Evolutionary conservation across 257 asterid genomes (phyloP).

Genomic region (Catharanthus roseus): DNA sequence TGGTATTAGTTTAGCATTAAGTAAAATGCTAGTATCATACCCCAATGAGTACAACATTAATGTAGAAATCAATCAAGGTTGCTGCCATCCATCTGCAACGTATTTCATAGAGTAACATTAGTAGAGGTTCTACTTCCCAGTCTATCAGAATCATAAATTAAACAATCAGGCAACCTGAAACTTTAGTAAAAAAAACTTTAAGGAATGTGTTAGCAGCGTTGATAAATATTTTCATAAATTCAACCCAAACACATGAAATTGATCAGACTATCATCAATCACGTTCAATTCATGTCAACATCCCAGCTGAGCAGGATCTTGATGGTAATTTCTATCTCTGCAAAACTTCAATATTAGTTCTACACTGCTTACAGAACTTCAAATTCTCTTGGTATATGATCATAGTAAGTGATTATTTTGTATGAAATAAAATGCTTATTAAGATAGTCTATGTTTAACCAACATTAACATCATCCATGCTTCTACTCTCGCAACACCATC

Average conservation of each 20-base stretch:
- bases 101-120: conserved; percentile 1
- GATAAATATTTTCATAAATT: too few relatives aligned
- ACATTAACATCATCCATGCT: not conserved
- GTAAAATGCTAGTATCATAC: conserved; percentile 30
- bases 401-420: too few relatives aligned
- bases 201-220: not conserved
- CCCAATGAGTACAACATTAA: conserved; percentile 50
- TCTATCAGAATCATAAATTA: not conserved
- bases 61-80: conserved; percentile 63
- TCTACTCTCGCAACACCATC: not conserved
- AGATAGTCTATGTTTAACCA: too few relatives aligned
- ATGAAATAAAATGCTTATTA: too few relatives aligned
- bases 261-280: too few relatives aligned
- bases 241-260: too few relatives aligned
- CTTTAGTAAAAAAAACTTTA: not conserved
- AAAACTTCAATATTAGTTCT: not conserved
- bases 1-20: conserved; percentile 1
- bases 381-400: too few relatives aligned
- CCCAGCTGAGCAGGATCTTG: too few relatives aligned
- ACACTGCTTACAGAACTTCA: too few relatives aligned
- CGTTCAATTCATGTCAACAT: too few relatives aligned
- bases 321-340: not conserved
- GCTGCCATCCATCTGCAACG: conserved; percentile 78
- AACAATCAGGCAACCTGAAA: not conserved
- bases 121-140: not conserved